Evolutionary conservation across 2,329 filamentous ascomycete species (phyloP).

Genomic region (Xylaria multiplex): DNA sequence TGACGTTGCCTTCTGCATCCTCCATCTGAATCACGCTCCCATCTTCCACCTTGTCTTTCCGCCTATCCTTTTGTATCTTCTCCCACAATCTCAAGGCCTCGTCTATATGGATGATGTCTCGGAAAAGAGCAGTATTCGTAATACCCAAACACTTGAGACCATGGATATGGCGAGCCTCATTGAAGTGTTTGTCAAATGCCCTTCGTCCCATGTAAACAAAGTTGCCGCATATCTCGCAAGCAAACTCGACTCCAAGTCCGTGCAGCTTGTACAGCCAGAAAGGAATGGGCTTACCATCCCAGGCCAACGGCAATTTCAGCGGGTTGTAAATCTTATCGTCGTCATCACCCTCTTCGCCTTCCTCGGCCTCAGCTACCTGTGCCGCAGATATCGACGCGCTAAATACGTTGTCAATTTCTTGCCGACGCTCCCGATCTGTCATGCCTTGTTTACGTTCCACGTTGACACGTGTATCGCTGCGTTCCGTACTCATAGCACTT

Average conservation of each 20-base stretch:
- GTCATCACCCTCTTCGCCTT: constrained; percentile 77
- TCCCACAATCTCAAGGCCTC: constrained; percentile 91
- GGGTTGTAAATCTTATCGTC: constrained; percentile 97
- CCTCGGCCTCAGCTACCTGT: constrained; percentile 62
- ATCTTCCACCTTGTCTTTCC: constrained; percentile 77
- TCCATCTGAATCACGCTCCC: constrained; percentile 98
- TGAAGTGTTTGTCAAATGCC: constrained; percentile 98
- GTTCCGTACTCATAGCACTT: constrained; percentile 84
- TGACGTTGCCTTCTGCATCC: constrained; percentile 95
- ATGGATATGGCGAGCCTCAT: constrained; percentile 91
- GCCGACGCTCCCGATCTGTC: constrained; percentile 94
- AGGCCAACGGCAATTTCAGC: constrained; percentile 91
- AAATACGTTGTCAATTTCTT: constrained; percentile 90
- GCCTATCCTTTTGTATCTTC: constrained; percentile 88
- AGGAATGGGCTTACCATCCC: constrained; percentile 98
- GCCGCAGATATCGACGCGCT: constrained; percentile 62
- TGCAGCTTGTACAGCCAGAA: constrained; percentile 99
- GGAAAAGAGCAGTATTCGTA: constrained; percentile 87
- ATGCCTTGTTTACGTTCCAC: constrained; percentile 97
- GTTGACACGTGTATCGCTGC: constrained; percentile 89
- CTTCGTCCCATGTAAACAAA: constrained; percentile 98
- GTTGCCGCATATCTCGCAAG: constrained; percentile 97
- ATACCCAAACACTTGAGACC: constrained; percentile 94
- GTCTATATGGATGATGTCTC: constrained; percentile 92
- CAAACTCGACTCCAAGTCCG: constrained; percentile 91